These are phyloP conservation scores for Physaria fendleri DNA, from an alignment of 345 rosid species.

Conservation along the genomic window DNA sequence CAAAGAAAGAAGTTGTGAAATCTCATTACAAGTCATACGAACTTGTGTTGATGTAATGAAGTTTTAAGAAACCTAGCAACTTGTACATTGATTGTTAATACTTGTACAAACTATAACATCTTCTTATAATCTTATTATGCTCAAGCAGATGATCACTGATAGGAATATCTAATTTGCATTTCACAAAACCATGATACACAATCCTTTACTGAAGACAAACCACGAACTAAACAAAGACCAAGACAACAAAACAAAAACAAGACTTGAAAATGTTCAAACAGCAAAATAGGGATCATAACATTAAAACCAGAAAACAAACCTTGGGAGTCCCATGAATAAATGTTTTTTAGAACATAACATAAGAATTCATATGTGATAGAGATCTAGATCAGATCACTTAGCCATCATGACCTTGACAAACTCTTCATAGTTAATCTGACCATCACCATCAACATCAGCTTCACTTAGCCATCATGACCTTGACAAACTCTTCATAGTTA, in stretches of 20 bases:
- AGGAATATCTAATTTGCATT: constrained; percentile 7
- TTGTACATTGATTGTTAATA: neutral
- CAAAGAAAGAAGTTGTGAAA: neutral
- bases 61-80: neutral
- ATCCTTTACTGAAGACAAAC: constrained; percentile 11
- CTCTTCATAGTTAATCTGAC: constrained; percentile 81
- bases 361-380: constrained; percentile 18
- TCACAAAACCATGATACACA: constrained; percentile 15
- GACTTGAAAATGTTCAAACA: neutral
- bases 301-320: constrained; percentile 5
- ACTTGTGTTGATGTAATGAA: neutral
- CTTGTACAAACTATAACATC: neutral
- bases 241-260: neutral
- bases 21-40: neutral
- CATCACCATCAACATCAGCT: constrained; percentile 84
- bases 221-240: constrained; percentile 19
- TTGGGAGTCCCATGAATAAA: constrained; percentile 17
- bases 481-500: constrained; percentile 78
- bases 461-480: constrained; percentile 93
- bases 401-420: constrained; percentile 92
- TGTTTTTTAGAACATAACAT: constrained; percentile 4
- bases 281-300: constrained; percentile 7
- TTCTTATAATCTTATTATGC: neutral
- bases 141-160: neutral
- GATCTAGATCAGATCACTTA: constrained; percentile 38